Conservation (phyloP, 306 rosid genomes). For the Cucurbita maxima region DNA sequence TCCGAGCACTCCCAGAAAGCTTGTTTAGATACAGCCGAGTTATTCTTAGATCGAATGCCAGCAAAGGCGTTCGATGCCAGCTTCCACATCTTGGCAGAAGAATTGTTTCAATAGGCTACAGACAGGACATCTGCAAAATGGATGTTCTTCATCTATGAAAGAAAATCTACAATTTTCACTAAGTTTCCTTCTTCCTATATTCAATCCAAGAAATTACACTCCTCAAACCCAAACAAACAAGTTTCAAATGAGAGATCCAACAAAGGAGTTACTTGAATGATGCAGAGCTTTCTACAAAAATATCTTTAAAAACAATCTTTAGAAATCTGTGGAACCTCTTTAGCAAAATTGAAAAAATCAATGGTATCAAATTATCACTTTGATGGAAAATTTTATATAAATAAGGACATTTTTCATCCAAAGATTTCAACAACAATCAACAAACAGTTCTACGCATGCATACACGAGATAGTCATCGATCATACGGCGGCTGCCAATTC, state of each 20-base stretch:
- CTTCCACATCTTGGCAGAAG: constrained; percentile 46
- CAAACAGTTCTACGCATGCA: neutral
- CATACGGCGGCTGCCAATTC: neutral
- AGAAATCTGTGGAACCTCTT: neutral
- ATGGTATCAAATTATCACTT: neutral
- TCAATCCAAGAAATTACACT: neutral
- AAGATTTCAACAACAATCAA: neutral
- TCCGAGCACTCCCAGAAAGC: constrained; percentile 58
- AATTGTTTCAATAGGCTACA: neutral
- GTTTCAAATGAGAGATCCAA: neutral
- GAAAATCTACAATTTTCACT: neutral
- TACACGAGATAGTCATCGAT: neutral
- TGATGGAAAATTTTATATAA: neutral
- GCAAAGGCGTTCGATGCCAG: constrained; percentile 58
- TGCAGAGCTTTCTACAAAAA: neutral
- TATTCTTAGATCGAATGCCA: constrained; percentile 49
- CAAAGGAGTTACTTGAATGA: neutral
- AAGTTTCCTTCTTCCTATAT: neutral
- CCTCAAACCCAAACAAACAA: neutral
- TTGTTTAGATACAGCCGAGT: constrained; percentile 24
- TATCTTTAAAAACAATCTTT: neutral
- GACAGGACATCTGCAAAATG: neutral
- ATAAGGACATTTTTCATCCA: neutral
- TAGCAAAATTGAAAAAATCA: neutral
- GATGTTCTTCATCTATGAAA: neutral